Evolutionary conservation across 2,329 filamentous ascomycete genomes (phyloP), one percentile per base, ranked within the genome.

Genomic region (Rosellinia necatrix): DNA sequence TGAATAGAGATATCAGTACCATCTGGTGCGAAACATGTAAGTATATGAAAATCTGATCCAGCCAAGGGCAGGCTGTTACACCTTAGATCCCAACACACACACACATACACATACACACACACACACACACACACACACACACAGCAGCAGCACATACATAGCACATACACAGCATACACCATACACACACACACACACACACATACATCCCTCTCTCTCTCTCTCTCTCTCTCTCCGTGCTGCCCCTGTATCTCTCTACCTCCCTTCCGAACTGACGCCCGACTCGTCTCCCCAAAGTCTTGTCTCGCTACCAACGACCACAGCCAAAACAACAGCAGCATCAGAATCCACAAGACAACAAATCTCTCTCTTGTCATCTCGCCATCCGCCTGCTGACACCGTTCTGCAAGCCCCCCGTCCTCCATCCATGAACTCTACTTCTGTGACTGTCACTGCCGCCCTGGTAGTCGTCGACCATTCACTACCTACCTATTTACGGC

Each of bases 31-130:
- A 17, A 6, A 42, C 27, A 22, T 52, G 49, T 60, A 58, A 53
- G 54, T 54, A 53, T 42, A 53, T 30, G 38, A 51, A 51, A 53
- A 55, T 58, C 56, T 53, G 53, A 43, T 47, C 32, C 47, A 40
- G 34, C 53, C 56, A 42, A 58, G n/a, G n/a, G n/a, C n/a, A n/a
- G 49, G 50, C 61, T 64, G 63, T 60, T 65, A 60, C 60, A 65
- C 64, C 59, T 61, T 62, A 58, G 57, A 58, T 49, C 43, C 53
- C 47, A 58, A 50, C 30, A 27, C 46, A 27, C 46, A 27, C 49
- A 47, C 37, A 37, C 41, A 32, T 35, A 43, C 44, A 35, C 37
- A 49, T 42, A 29, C 21, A 40, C 41, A 29, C 4, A 43, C 19
- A 27, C 17, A 41, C 4, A 9, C 17, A 4, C 21, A 27, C 38